Percentiles rank a stretch among this genome's conserved stretches.
These are phyloP conservation scores for Aspergillus cristatus DNA, from an alignment of 495 filamentous ascomycete genomes.

Conservation along the genomic window DNA sequence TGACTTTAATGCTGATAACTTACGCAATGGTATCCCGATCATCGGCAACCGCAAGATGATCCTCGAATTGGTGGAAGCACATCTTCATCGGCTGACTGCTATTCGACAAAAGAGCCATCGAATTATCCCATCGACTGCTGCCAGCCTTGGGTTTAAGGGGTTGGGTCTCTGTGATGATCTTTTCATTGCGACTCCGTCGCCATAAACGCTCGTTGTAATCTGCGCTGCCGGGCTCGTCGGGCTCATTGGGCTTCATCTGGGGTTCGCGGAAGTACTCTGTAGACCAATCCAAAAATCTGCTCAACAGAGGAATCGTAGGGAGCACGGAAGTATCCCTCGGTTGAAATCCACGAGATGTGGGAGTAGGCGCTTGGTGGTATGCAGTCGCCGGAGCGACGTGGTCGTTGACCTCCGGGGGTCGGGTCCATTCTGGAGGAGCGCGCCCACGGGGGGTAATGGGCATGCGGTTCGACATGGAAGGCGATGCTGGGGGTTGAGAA, in stretches of 20 bases:
- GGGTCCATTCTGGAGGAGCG: constrained; percentile 60
- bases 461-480: constrained; percentile 23
- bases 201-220: constrained; percentile 95
- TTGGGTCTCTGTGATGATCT: constrained; percentile 82
- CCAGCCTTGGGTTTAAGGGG: constrained; percentile 82
- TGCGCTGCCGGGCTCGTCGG: constrained; percentile 92
- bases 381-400: constrained; percentile 53
- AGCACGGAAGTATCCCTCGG: constrained; percentile 44
- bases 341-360: constrained; percentile 63
- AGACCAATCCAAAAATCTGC: constrained; percentile 87
- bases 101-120: constrained; percentile 71
- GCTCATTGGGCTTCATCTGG: constrained; percentile 93
- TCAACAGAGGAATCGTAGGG: constrained; percentile 63
- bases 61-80: constrained; percentile 96
- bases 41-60: constrained; percentile 89
- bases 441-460: constrained; percentile 46
- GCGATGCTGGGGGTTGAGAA: constrained; percentile 22
- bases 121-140: constrained; percentile 73
- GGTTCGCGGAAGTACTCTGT: constrained; percentile 98
- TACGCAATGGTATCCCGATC: constrained; percentile 76
- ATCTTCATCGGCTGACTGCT: constrained; percentile 80
- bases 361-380: constrained; percentile 68
- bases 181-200: constrained; percentile 87
- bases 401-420: constrained; percentile 74
- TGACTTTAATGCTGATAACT: too few relatives aligned